Conservation (phyloP, 1,284 basidiomycete species). For the Meira miltonrushii region DNA sequence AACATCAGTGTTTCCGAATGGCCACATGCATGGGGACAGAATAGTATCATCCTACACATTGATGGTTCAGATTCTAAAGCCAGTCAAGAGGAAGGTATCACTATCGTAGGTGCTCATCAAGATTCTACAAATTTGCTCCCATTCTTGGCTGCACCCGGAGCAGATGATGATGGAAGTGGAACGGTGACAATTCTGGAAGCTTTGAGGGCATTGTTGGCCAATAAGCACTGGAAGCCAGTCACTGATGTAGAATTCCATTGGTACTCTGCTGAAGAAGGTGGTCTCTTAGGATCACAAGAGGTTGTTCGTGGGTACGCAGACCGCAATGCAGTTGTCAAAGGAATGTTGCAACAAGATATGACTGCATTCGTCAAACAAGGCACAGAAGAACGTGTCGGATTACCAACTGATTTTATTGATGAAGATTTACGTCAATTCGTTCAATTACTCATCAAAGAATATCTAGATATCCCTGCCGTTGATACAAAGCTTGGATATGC, state of each 20-base stretch:
- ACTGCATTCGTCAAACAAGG: conserved; percentile 86
- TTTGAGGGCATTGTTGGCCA: conserved; percentile 73
- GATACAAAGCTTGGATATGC: conserved; percentile 79
- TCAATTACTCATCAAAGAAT: conserved; percentile 65
- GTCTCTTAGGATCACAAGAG: conserved; percentile 89
- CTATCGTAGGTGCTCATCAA: conserved; percentile 76
- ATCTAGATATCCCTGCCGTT: conserved; percentile 56
- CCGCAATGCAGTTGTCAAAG: conserved; percentile 63
- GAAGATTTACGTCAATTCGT: conserved; percentile 68
- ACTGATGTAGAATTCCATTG: conserved; percentile 85
- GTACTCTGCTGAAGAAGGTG: conserved; percentile 88
- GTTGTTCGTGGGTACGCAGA: conserved; percentile 73
- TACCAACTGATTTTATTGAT: conserved; percentile 84
- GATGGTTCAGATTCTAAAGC: conserved; percentile 27
- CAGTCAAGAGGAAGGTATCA: conserved; percentile 51
- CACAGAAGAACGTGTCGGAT: conserved; percentile 77
- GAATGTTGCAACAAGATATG: conserved; percentile 64
- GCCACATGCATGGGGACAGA: conserved; percentile 84
- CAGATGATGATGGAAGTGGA: conserved; percentile 83
- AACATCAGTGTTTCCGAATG: conserved; percentile 72
- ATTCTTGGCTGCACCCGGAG: conserved; percentile 49
- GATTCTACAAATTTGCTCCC: conserved; percentile 60
- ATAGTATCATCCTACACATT: conserved; percentile 64
- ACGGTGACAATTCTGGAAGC: conserved; percentile 86
- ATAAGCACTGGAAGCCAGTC: conserved; percentile 66